Conservation (phyloP, 441 rosid species). For the Populus hybrid region DNA sequence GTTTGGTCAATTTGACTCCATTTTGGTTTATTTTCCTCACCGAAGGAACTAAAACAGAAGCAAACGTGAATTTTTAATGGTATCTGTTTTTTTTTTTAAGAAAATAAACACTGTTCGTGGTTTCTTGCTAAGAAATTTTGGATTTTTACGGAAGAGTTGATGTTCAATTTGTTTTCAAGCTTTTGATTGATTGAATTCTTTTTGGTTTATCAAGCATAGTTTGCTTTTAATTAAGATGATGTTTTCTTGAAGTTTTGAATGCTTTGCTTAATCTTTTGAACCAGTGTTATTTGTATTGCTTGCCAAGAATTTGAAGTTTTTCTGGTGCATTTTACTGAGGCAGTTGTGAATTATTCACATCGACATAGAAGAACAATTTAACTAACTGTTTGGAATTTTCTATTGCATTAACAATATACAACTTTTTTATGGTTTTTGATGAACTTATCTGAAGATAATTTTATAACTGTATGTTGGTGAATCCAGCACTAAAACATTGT, state of each 20-base stretch:
- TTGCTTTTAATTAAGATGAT: neutral
- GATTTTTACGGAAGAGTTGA: neutral
- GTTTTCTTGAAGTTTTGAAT: neutral
- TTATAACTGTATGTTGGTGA: neutral
- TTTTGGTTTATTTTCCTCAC: too few relatives aligned
- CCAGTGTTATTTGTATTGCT: neutral
- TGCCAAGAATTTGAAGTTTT: neutral
- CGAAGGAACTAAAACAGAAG: neutral
- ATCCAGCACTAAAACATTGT: neutral
- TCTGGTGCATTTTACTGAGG: neutral
- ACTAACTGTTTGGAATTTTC: neutral
- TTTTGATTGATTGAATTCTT: neutral
- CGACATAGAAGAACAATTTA: neutral
- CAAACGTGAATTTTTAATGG: neutral
- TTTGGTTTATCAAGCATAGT: neutral
- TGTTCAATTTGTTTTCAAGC: neutral
- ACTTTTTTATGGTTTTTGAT: neutral
- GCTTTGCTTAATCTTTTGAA: neutral
- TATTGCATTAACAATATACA: neutral
- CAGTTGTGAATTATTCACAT: neutral
- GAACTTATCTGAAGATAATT: too few relatives aligned
- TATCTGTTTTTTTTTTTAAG: neutral
- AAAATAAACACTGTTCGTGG: neutral
- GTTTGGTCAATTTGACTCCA: neutral
- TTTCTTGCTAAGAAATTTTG: neutral